A percentile compares a stretch with the other conserved stretches of the same genome.
phyloP scores from a whole-genome alignment of 129 eudicot genomes.

The Flaveria ramosissima region DNA sequence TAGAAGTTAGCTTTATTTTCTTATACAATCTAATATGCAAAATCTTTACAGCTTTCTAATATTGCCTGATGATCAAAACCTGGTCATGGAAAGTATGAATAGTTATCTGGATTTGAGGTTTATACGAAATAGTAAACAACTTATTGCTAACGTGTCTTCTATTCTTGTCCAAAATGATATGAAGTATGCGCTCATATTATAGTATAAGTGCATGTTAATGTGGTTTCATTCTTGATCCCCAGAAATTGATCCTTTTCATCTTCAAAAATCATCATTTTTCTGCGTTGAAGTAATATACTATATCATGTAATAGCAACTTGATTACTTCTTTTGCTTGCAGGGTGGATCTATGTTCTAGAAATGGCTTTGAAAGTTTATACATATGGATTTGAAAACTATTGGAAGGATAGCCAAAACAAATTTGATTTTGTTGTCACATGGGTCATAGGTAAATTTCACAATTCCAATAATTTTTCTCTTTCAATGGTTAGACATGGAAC shows the following conservation, averaged over 20 bases:
- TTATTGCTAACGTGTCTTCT: neutral
- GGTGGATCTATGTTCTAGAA: constrained; percentile 93
- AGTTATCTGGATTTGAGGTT: constrained; percentile 2
- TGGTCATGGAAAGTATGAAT: neutral
- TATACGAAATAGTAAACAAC: neutral
- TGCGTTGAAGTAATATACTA: constrained; percentile 1
- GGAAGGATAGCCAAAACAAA: constrained; percentile 94
- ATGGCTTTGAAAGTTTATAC: constrained; percentile 84
- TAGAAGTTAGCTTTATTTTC: neutral
- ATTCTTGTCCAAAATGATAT: constrained; percentile 9
- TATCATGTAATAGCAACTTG: constrained; percentile 23
- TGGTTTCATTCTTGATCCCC: neutral
- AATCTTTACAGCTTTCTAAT: neutral
- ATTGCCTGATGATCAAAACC: neutral
- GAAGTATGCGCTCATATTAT: neutral
- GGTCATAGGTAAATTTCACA: constrained; percentile 69
- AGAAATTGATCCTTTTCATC: neutral
- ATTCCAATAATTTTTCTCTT: neutral
- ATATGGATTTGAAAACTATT: constrained; percentile 83
- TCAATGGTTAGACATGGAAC: constrained; percentile 6
- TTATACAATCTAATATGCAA: neutral
- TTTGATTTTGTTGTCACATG: constrained; percentile 88
- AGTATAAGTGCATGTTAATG: neutral
- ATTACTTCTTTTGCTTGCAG: constrained; percentile 41
- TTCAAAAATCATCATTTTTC: constrained; percentile 2